phyloP scores from a whole-genome alignment of 2,329 filamentous ascomycete genomes.

The Talaromyces sp. region DNA sequence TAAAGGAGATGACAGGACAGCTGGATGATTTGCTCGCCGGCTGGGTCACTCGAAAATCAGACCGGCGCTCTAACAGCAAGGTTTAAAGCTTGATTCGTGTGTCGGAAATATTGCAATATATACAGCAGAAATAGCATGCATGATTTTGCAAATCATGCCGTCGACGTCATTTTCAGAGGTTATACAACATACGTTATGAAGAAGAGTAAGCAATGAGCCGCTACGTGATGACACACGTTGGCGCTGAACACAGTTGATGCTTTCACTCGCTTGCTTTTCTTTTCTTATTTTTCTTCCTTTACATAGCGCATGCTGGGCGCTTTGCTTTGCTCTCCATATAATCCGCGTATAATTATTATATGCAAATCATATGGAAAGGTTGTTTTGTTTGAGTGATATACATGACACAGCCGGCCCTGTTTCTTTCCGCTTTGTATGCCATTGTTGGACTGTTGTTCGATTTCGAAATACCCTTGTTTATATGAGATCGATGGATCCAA shows the following conservation, averaged over 20 bases:
- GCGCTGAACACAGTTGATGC: background rate
- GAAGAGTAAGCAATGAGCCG: background rate
- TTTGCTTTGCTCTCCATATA: background rate
- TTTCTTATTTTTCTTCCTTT: constrained; percentile 10
- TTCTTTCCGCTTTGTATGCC: constrained; percentile 13
- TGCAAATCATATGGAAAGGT: background rate
- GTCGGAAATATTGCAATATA: background rate
- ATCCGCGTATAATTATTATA: background rate
- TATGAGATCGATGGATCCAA: background rate
- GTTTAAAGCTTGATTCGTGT: constrained; percentile 11
- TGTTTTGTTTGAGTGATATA: background rate
- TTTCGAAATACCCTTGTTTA: constrained; percentile 11
- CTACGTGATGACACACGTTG: background rate
- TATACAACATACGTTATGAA: background rate
- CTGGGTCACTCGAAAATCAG: constrained; percentile 56
- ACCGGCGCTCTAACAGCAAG: constrained; percentile 16
- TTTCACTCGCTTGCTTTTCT: constrained; percentile 1
- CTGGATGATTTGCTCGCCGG: constrained; percentile 81
- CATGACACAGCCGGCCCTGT: constrained; percentile 9
- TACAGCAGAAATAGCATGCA: background rate
- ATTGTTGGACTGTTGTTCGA: constrained; percentile 17
- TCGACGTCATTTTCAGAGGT: background rate
- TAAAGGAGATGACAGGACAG: constrained; percentile 84
- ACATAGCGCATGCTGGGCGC: background rate
- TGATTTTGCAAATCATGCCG: background rate